These are phyloP conservation scores for Nakazawaea populi DNA, from an alignment of 805 yeast species.

Conservation along the genomic window DNA sequence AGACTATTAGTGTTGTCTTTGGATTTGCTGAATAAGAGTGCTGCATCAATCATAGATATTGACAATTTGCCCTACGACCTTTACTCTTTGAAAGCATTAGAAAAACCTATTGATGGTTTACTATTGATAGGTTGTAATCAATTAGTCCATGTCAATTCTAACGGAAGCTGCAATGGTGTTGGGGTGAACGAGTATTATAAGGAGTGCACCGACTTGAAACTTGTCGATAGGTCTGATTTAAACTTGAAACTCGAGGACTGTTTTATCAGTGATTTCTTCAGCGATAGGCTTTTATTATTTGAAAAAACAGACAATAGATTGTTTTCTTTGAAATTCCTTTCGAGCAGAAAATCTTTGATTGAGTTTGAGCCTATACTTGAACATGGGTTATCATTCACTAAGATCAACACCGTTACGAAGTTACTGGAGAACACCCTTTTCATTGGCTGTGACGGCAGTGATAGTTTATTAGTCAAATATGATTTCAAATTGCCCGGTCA, in stretches of 20 bases:
- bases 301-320: neutral
- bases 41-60: constrained; percentile 64
- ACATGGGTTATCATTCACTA: constrained; percentile 28
- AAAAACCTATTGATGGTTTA: constrained; percentile 65
- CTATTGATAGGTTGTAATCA: constrained; percentile 68
- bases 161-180: constrained; percentile 60
- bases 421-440: constrained; percentile 37
- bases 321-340: neutral
- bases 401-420: constrained; percentile 16
- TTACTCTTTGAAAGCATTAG: constrained; percentile 56
- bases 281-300: constrained; percentile 1
- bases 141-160: constrained; percentile 70
- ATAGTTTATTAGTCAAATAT: constrained; percentile 46
- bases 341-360: constrained; percentile 11
- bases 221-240: constrained; percentile 41
- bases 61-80: constrained; percentile 71
- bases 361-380: constrained; percentile 22
- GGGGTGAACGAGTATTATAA: constrained; percentile 54
- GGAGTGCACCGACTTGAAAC: constrained; percentile 30
- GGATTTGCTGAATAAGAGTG: constrained; percentile 48
- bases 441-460: constrained; percentile 55
- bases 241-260: constrained; percentile 54
- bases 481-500: constrained; percentile 17
- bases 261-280: constrained; percentile 24
- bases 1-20: constrained; percentile 60